Evolutionary conservation across 371 early-diverging fungal species (phyloP), one percentile per base, ranked within the genome.

Genomic region (Lichtheimia ramosa): DNA sequence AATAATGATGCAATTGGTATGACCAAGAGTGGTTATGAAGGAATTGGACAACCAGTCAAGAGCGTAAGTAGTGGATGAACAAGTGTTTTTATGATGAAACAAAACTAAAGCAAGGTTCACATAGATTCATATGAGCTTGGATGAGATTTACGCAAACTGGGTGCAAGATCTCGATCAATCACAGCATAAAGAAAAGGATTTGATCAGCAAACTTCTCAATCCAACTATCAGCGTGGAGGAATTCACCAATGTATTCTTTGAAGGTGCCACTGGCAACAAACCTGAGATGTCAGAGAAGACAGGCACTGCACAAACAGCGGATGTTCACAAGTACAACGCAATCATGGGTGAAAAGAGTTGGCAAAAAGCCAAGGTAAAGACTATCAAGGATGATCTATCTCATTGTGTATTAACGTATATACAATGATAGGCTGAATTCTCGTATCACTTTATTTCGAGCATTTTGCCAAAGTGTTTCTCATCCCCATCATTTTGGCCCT

Each of bases 401-500:
- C 25, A 25, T 34, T 34, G 7, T 5, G 10, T 34, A 8, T 34
- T 34, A 34, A 34, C 34, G 34, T 8, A 10, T 34, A 34, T 34
- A 10, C 0, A 34, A 34, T 5, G 8, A 46, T 21, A 58, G 59
- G 66, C 74, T 20, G 79, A 78, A 48, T 54, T 85, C 20, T 85
- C 87, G 6, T 74, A 81, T 59, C 74, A 73, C 39, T 77, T 84
- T 64, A 63, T 84, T 52, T 65, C 72, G 3, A 66, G 57, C 23
- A 63, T 84, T 8, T 51, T 46, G 18, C 52, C 42, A 39, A 58
- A 50, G 46, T 63, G 55, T 10, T 57, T 63, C 25, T 48, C 70
- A 5, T 71, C 77, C 12, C 51, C 70, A 56, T 56, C 61, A 21
- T 83, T 84, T 66, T 83, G 82, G 83, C 81, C 82, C 0, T 62